Evolutionary conservation across 495 filamentous ascomycete species (phyloP), one percentile per base, ranked within the genome.

Genomic region (Glutinoglossum americanum): DNA sequence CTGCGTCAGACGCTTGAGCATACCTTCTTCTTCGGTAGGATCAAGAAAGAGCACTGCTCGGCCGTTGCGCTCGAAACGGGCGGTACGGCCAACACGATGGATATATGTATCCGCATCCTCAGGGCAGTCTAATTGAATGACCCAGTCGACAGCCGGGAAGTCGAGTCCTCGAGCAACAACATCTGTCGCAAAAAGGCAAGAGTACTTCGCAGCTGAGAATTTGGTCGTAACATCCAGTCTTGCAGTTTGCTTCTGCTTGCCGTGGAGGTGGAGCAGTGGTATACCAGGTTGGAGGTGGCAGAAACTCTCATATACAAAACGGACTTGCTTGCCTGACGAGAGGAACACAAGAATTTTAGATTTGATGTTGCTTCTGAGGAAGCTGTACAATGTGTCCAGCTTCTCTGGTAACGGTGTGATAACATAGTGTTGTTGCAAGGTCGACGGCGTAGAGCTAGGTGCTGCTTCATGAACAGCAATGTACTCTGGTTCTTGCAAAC

Each of bases 71-170:
- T 96, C 85, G 66, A 88, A 95, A n/a, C 92, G 79, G 1, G 92
- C 92, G 26, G 92, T 99, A 17, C 92, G 80, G 17, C 92, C 92
- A 13, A 96, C 93, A 55, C 92, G 82, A 67, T 98, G 92, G 61
- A 98, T 98, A 61, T 98, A 98, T 0, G 92, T 97, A 60, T 95
- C 92, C 0, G 84, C 84, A 68, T 98, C 92, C 69, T 98, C 92
- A 0, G 92, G 92, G 60, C 87, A 94, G 67, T 98, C 92, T 28
- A 87, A 69, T 64, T 98, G 92, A 49, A 97, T 82, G 10, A 98
- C 92, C 89, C 92, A 98, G 67, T 97, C 92, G 0, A 98, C 89
- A 13, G 89, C 86, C 0, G 92, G 92, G 66, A 98, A 96, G 66
- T 98, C 92, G 9, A 98, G 74, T 56, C 92, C 92, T 62, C 92